These are phyloP conservation scores for Lanmaoa rubissima DNA, from an alignment of 768 basidiomycete genomes.

Conservation along the genomic window DNA sequence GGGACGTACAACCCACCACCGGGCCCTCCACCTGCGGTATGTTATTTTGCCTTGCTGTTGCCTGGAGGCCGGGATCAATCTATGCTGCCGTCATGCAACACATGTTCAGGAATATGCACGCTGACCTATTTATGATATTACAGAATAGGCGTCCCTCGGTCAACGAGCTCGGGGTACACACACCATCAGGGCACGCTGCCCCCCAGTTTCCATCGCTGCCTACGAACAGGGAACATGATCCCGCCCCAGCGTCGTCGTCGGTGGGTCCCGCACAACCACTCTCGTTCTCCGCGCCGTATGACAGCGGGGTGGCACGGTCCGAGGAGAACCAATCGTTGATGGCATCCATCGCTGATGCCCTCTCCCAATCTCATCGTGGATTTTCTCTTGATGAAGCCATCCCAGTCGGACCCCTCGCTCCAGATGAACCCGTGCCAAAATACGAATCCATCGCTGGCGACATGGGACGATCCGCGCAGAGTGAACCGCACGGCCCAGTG, in stretches of 20 bases:
- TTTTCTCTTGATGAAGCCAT: slow-evolving; percentile 26
- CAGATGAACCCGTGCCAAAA: slow-evolving; percentile 37
- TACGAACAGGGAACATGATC: slow-evolving; percentile 42
- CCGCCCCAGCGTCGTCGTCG: slow-evolving; percentile 9
- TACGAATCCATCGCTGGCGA: slow-evolving; percentile 32
- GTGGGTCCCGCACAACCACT: slow-evolving; percentile 3
- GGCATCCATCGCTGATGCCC: slow-evolving; percentile 40
- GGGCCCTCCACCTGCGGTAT: slow-evolving; percentile 16
- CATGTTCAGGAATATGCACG: slow-evolving; percentile 1
- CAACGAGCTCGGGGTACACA: slow-evolving; percentile 29
- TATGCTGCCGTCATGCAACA: slow-evolving; percentile 12
- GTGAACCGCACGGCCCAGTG: slow-evolving; percentile 19
- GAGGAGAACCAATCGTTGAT: slow-evolving; percentile 36
- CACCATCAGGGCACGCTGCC: neutral
- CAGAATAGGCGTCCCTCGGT: slow-evolving; percentile 22
- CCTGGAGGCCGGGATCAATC: slow-evolving; percentile 16
- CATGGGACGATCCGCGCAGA: slow-evolving; percentile 1
- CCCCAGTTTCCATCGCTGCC: slow-evolving; percentile 65
- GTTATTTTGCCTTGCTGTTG: slow-evolving; percentile 20
- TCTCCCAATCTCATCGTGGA: slow-evolving; percentile 26
- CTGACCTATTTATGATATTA: slow-evolving; percentile 10
- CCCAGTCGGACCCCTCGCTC: slow-evolving; percentile 14
- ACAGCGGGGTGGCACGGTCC: slow-evolving; percentile 4
- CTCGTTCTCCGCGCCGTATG: slow-evolving; percentile 6
- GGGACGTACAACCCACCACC: slow-evolving; percentile 7